Evolutionary conservation across 352 stramenopile genomes (phyloP).

Genomic region (Globisporangium cylindrosporum): DNA sequence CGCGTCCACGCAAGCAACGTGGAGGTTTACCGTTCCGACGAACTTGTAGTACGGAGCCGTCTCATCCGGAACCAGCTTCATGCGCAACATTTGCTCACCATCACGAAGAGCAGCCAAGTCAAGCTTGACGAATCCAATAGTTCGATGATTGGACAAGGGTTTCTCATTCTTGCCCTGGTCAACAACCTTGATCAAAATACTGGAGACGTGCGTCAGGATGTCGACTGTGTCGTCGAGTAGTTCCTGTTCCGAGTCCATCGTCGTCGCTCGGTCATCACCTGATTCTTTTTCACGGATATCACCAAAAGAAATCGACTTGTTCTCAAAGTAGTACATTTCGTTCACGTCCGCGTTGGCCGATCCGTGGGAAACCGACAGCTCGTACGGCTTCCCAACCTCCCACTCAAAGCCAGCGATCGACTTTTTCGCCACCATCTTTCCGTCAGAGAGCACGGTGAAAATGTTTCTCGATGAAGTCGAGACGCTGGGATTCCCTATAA

Average conservation of each 20-base stretch:
- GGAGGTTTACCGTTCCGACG: constrained; percentile 40
- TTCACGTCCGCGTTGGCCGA: constrained; percentile 8
- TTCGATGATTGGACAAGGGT: constrained; percentile 2
- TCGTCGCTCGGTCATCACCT: neutral
- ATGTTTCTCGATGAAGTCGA: constrained; percentile 3
- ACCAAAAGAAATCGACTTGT: constrained; percentile 26
- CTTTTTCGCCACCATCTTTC: constrained; percentile 26
- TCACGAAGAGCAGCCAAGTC: constrained; percentile 39
- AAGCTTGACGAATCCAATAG: constrained; percentile 46
- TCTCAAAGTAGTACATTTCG: constrained; percentile 30
- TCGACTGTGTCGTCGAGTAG: constrained; percentile 21
- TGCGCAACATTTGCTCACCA: constrained; percentile 35
- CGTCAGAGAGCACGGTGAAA: constrained; percentile 19
- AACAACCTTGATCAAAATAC: constrained; percentile 49
- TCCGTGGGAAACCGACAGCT: constrained; percentile 20
- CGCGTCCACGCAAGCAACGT: constrained; percentile 25
- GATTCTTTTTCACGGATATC: constrained; percentile 8
- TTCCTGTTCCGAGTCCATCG: constrained; percentile 12
- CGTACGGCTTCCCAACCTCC: constrained; percentile 13
- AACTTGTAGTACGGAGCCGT: constrained; percentile 51
- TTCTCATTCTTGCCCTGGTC: constrained; percentile 23
- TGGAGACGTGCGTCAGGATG: constrained; percentile 32
- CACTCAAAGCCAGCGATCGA: constrained; percentile 16
- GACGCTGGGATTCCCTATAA: constrained; percentile 35
- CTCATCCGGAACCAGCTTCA: constrained; percentile 40